phyloP scores from a whole-genome alignment of 2,329 filamentous ascomycete species.

The Talaromyces funiculosus region DNA sequence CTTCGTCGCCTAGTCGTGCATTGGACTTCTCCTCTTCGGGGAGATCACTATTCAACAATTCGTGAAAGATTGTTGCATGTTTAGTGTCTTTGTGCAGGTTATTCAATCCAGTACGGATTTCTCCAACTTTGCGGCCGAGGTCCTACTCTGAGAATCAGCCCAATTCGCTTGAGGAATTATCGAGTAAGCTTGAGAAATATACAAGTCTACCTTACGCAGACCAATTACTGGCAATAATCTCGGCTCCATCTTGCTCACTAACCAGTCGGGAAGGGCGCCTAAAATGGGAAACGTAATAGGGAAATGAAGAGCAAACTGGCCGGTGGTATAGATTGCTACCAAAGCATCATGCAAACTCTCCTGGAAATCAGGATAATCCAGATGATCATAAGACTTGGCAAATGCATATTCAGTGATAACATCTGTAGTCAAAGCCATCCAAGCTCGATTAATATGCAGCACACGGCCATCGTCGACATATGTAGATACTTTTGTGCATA shows the following conservation, averaged over 20 bases:
- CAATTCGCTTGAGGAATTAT: background rate
- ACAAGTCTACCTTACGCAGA: constrained; percentile 13
- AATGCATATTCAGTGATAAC: constrained; percentile 42
- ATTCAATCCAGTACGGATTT: constrained; percentile 13
- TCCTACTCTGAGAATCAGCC: constrained; percentile 11
- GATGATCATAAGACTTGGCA: constrained; percentile 21
- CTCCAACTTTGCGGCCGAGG: constrained; percentile 13
- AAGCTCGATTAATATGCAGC: constrained; percentile 22
- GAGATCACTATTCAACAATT: constrained; percentile 23
- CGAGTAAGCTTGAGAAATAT: background rate
- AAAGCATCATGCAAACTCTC: constrained; percentile 14
- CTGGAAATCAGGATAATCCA: constrained; percentile 17
- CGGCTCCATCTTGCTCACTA: constrained; percentile 17
- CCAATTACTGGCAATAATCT: constrained; percentile 15
- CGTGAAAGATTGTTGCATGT: constrained; percentile 26
- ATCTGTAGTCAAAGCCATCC: constrained; percentile 27
- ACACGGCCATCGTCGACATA: constrained; percentile 20
- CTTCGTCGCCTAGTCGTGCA: constrained; percentile 28
- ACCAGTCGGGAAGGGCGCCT: constrained; percentile 20
- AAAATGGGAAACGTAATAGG: constrained; percentile 20
- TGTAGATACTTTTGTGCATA: constrained; percentile 19
- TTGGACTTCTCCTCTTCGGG: constrained; percentile 32
- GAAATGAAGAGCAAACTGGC: constrained; percentile 19
- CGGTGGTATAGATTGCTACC: constrained; percentile 15
- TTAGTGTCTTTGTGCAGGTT: constrained; percentile 10